Evolutionary conservation across 148 eudicot genomes (phyloP).

Genomic region (Rhododendron mucronatum): DNA sequence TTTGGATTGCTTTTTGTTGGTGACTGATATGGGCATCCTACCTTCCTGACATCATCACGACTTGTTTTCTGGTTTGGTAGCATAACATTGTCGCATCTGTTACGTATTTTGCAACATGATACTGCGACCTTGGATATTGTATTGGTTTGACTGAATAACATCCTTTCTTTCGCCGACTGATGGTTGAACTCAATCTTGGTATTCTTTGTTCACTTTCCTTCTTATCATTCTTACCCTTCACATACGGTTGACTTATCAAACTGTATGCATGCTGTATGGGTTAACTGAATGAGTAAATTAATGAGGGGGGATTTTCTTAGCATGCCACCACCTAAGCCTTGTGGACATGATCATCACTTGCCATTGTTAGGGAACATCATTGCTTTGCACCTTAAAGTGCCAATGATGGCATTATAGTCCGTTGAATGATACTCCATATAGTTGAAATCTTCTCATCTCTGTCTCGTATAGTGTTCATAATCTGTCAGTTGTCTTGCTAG

Average conservation of each 20-base stretch:
- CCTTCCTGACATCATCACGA: background rate
- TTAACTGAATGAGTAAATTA: background rate
- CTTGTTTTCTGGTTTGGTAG: background rate
- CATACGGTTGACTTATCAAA: background rate
- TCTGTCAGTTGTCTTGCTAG: background rate
- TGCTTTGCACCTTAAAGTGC: background rate
- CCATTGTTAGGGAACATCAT: background rate
- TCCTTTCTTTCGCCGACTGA: background rate
- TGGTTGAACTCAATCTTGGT: background rate
- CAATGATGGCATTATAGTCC: background rate
- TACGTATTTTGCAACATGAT: background rate
- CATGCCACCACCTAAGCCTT: background rate
- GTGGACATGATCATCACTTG: background rate
- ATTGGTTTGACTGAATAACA: background rate
- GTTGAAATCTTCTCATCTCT: background rate
- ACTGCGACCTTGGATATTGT: background rate
- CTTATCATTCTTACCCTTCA: background rate
- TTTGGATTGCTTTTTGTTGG: background rate
- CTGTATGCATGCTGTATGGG: background rate
- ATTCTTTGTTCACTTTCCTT: background rate
- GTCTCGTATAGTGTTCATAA: background rate
- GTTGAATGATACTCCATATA: background rate
- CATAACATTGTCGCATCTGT: background rate
- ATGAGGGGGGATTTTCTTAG: background rate
- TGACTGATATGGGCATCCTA: background rate